Evolutionary conservation across 768 basidiomycete species (phyloP).

Genomic region (Leccinum barrowsii): DNA sequence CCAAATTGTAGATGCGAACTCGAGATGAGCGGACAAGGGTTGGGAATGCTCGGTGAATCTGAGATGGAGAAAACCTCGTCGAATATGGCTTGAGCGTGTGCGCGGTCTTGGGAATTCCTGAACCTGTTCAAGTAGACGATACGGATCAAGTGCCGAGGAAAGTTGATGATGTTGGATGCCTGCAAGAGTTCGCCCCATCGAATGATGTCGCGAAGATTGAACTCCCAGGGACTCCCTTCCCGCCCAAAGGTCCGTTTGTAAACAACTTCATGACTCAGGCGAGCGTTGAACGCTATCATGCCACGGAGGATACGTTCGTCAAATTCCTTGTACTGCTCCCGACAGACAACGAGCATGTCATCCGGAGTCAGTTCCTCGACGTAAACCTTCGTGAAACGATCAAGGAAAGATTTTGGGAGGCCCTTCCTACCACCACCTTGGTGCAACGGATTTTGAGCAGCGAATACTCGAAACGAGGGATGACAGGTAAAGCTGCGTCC

Average conservation of each 20-base stretch:
- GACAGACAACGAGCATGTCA: constrained; percentile 79
- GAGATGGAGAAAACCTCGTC: constrained; percentile 44
- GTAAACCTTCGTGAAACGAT: constrained; percentile 98
- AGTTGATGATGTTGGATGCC: constrained; percentile 27
- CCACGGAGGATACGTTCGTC: constrained; percentile 49
- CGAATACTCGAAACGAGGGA: constrained; percentile 94
- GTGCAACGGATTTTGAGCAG: constrained; percentile 93
- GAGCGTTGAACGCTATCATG: constrained; percentile 83
- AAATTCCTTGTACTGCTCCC: constrained; percentile 63
- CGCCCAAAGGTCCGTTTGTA: constrained; percentile 64
- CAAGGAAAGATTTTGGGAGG: constrained; percentile 93
- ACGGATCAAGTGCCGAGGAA: constrained; percentile 63
- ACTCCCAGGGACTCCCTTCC: constrained; percentile 93
- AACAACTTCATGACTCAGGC: constrained; percentile 65
- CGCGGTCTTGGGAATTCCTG: constrained; percentile 66
- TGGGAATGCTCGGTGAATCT: constrained; percentile 36
- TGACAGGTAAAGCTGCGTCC: constrained; percentile 85
- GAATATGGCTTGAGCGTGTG: constrained; percentile 49
- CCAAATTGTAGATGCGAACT: constrained; percentile 62
- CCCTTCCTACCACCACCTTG: constrained; percentile 98
- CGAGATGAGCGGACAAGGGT: constrained; percentile 37
- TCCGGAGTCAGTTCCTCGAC: constrained; percentile 75
- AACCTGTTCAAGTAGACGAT: constrained; percentile 86
- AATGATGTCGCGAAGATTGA: constrained; percentile 92
- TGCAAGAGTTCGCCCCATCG: constrained; percentile 74